Base-by-base conservation (phyloP, 2,329 filamentous ascomycete species). In the Penicillium sp. region DNA sequence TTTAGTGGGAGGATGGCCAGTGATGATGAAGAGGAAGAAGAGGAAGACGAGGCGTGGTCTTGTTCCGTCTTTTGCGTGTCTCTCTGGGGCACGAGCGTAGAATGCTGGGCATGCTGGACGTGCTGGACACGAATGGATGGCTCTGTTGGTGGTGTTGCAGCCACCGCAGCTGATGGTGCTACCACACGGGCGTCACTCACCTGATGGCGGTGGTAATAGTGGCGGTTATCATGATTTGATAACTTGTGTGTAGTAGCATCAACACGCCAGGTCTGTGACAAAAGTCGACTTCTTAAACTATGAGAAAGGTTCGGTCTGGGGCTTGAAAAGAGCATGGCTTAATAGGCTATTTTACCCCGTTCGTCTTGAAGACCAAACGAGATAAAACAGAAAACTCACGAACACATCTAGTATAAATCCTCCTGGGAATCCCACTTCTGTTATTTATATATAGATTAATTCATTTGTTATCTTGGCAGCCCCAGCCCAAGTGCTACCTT, bases 1-100 rank as follows among this genome's bases (percentile, higher is more conserved):
- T 55, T 61, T 12, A 61, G 24, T 12, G 59, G 59, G 11, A 61
- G 55, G 5, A 61, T 61, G n/a, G 58, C 51, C 24, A 61, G 49
- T 14, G 59, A 21, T 35, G 58, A 45, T 5, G 52, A 40, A 42
- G 33, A 24, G 8, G 40, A 42, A 8, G 40, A 20, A 20, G n/a
- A 42, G 8, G 40, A 20, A 5, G 40, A 42, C 18, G 20, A 43
- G n/a, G 40, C 8, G 23, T 20, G 11, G 20, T 12, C 30, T 35
- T 9, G 9, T 43, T 40, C 35, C 8, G 40, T 23, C 18, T 43
- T 43, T 43, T 21, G 40, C 3, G 18, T 43, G 18, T 43, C 18
- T 23, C 7, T 43, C 20, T 20, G 40, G 23, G 18, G 40, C 18
- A 23, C 40, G 8, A 18, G n/a, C 11, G 40, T 18, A 23, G 40